Base-by-base conservation (phyloP, 768 basidiomycete species). In the Russula vinacea region DNA sequence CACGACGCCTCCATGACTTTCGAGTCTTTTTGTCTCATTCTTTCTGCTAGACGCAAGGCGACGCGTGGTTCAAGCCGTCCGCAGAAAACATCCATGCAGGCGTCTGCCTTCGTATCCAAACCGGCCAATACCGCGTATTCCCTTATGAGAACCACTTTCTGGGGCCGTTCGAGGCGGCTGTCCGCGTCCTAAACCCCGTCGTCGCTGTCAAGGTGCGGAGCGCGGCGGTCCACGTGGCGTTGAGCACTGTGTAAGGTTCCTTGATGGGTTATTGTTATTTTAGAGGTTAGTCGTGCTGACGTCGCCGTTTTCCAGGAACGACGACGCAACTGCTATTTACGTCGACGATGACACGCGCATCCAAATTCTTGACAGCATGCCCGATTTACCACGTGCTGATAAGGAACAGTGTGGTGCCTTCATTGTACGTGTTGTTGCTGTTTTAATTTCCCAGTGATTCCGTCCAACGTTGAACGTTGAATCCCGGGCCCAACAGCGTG, bases 391-490 rank as follows among this genome's bases (percentile, higher is more conserved):
- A 7, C 81, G 82, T 45, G 92, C 92, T 8, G 90, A 94, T 72
- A 94, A 94, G 77, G 92, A 94, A 72, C 92, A 94, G 70, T 92
- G 89, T 56, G 93, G 87, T 22, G 93, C 93, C 14, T 95, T 95
- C 73, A 81, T 93, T 58, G 90, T 88, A 73, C 71, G 83, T 29
- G 29, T 29, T 29, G 29, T 29, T 29, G n/a, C n/a, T n/a, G n/a
- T 79, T 42, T 10, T 2, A 5, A 22, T 35, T 32, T 14, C 26
- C 5, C 7, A 19, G 2, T 62, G 22, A 2, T 32, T 53, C 17
- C 37, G 35, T 32, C n/a, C 13, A 35, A 35, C 35, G 6, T 10
- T 29, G 29, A 29, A 35, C 10, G 35, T 35, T 35, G 35, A 8
- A 10, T 7, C 35, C 10, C 6, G n/a, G n/a, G n/a, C 35, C 24